These are phyloP conservation scores for Euclidium syriacum DNA, from an alignment of 345 rosid genomes.

Conservation along the genomic window DNA sequence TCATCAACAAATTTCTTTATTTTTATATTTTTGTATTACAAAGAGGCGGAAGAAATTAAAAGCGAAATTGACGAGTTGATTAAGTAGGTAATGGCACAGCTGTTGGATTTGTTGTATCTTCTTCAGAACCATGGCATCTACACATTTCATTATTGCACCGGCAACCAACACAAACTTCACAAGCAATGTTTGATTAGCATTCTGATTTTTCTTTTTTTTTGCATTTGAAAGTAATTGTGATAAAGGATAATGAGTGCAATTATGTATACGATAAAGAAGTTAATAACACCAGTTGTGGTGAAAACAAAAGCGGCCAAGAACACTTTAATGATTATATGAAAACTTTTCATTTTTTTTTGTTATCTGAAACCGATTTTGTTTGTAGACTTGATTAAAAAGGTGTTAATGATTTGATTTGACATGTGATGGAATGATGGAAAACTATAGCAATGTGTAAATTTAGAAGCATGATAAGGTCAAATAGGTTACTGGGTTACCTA, in stretches of 20 bases:
- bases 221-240: background rate
- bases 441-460: background rate
- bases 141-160: background rate
- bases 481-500: background rate
- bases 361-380: background rate
- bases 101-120: background rate
- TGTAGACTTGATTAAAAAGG: background rate
- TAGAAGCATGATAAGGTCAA: background rate
- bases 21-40: too few species aligned
- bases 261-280: background rate
- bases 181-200: background rate
- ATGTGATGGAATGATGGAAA: background rate
- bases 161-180: conserved; percentile 2
- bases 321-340: background rate
- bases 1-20: too few species aligned
- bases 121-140: background rate
- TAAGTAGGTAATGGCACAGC: background rate
- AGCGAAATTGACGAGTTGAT: too few species aligned
- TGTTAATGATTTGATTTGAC: background rate
- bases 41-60: too few species aligned
- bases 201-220: background rate
- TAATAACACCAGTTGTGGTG: background rate
- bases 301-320: conserved; percentile 3
- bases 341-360: conserved; percentile 5
- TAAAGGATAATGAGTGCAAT: background rate